A percentile compares a stretch with the other conserved stretches of the same genome.
Evolutionary conservation across 2,329 filamentous ascomycete species (phyloP).

Genomic region (Fonsecaea monophora): DNA sequence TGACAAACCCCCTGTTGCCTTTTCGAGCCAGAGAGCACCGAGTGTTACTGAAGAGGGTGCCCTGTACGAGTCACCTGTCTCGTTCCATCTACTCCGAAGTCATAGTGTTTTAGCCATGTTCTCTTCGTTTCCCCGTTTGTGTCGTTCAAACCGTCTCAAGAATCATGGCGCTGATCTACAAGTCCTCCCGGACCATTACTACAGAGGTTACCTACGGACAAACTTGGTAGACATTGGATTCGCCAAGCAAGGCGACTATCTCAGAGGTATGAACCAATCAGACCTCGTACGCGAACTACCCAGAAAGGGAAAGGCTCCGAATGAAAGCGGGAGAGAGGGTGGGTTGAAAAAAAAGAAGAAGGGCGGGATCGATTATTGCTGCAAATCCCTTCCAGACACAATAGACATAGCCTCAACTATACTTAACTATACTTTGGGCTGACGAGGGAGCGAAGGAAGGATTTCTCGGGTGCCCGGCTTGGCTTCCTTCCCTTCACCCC

Average conservation of each 20-base stretch:
- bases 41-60: background rate
- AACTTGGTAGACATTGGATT: background rate
- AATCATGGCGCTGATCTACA: no score
- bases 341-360: no score
- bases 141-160: no score
- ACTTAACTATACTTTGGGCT: background rate
- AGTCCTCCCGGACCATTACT: no score
- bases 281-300: background rate
- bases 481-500: background rate
- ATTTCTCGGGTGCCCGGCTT: background rate
- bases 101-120: no score
- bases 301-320: background rate
- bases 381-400: no score
- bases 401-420: background rate
- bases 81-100: no score
- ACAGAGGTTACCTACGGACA: no score
- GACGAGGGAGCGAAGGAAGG: background rate
- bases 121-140: no score
- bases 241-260: background rate
- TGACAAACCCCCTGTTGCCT: background rate
- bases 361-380: no score
- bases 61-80: no score
- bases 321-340: background rate
- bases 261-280: background rate
- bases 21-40: background rate